These are phyloP conservation scores for Coemansia sp. DNA, from an alignment of 192 early-diverging fungal genomes.

Conservation along the genomic window DNA sequence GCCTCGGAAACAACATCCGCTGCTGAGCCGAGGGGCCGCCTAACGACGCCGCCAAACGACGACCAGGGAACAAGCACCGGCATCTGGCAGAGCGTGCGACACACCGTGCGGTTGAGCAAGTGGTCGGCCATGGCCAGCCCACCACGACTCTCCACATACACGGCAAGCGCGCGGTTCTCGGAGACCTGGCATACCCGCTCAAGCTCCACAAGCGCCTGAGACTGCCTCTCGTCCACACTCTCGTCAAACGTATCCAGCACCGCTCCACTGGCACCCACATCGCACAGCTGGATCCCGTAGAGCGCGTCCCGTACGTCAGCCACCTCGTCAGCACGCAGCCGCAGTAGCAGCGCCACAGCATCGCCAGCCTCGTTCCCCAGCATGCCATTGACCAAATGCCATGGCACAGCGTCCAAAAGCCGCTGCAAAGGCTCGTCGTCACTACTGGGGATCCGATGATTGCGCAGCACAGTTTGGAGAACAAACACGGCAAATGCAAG, in stretches of 20 bases:
- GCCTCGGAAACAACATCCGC: not conserved
- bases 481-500: constrained; percentile 29
- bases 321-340: not conserved
- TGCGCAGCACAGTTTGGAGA: constrained; percentile 17
- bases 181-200: not conserved
- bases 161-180: not conserved
- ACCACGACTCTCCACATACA: not conserved
- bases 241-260: not conserved
- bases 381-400: not conserved
- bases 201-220: not conserved
- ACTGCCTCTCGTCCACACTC: not conserved
- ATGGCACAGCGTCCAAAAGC: constrained; percentile 5
- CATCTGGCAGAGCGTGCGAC: not conserved
- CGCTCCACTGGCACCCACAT: not conserved
- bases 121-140: constrained; percentile 12
- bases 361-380: constrained; percentile 9
- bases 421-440: not conserved
- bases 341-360: constrained; percentile 3
- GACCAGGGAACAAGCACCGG: not conserved
- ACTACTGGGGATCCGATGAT: not conserved
- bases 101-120: constrained; percentile 3
- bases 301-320: constrained; percentile 8
- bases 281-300: not conserved
- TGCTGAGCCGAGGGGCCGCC: not conserved
- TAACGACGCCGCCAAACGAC: not conserved